A percentile compares a stretch with the other conserved stretches of the same genome.
Evolutionary conservation across 2,329 filamentous ascomycete genomes (phyloP).

Genomic region (Aspergillus sp.): DNA sequence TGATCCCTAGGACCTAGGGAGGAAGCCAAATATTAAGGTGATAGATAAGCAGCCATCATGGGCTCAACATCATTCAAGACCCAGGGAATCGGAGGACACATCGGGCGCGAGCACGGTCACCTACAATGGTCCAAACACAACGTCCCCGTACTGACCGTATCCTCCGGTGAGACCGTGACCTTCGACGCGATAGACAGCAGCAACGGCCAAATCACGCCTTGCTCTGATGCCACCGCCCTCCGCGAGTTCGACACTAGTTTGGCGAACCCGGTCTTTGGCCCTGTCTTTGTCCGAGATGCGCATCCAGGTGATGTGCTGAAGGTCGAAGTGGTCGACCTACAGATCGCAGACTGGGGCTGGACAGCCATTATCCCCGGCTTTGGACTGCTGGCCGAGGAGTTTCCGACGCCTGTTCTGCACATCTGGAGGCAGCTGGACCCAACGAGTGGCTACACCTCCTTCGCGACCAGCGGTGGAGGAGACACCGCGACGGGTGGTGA

Average conservation of each 20-base stretch:
- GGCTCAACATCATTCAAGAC: neutral
- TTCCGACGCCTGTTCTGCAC: conserved; percentile 44
- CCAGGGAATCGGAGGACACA: conserved; percentile 15
- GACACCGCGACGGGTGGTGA: conserved; percentile 22
- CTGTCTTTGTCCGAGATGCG: conserved; percentile 50
- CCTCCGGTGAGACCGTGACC: conserved; percentile 48
- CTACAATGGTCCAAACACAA: conserved; percentile 51
- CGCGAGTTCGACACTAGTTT: conserved; percentile 40
- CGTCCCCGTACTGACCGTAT: conserved; percentile 46
- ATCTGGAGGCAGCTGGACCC: conserved; percentile 48
- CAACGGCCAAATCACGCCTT: conserved; percentile 49
- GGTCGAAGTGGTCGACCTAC: conserved; percentile 50
- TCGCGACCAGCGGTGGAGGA: conserved; percentile 30
- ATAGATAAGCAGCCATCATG: neutral
- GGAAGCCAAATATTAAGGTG: no score
- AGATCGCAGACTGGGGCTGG: conserved; percentile 52
- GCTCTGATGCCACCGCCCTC: conserved; percentile 43
- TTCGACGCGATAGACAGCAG: conserved; percentile 53
- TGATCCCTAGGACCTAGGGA: no score
- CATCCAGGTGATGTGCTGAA: conserved; percentile 53
- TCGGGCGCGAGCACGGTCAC: conserved; percentile 39
- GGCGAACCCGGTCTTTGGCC: conserved; percentile 52
- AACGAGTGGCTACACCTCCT: conserved; percentile 41
- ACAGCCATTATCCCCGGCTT: conserved; percentile 53
- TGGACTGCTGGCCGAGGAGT: conserved; percentile 52